Evolutionary conservation across 2,329 filamentous ascomycete species (phyloP).

Genomic region (Ascochyta viciae-villosae): DNA sequence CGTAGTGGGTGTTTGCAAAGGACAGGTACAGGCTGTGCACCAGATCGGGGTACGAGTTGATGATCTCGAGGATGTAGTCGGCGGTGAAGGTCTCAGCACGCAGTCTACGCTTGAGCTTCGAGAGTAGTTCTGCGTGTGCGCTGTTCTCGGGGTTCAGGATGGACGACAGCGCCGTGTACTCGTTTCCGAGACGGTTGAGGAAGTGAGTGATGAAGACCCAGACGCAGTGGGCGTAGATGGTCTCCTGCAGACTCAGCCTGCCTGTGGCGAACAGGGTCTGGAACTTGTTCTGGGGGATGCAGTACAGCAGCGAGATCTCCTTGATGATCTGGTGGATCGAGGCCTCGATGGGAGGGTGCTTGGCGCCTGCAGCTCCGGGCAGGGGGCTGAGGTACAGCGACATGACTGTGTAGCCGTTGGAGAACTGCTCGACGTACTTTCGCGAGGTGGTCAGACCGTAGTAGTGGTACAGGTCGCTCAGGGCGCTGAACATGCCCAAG

Average conservation of each 20-base stretch:
- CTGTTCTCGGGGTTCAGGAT: conserved; percentile 83
- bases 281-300: conserved; percentile 96
- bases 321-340: conserved; percentile 99
- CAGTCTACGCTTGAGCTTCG: conserved; percentile 93
- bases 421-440: conserved; percentile 98
- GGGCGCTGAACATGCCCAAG: conserved; percentile 89
- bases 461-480: conserved; percentile 98
- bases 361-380: conserved; percentile 53
- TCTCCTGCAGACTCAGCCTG: conserved; percentile 90
- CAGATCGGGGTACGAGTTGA: conserved; percentile 85
- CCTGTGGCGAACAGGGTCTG: conserved; percentile 87
- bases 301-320: conserved; percentile 96
- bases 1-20: conserved; percentile 87
- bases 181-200: conserved; percentile 89
- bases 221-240: conserved; percentile 94
- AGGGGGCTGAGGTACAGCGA: conserved; percentile 88
- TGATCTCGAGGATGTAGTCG: conserved; percentile 98
- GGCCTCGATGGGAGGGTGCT: conserved; percentile 82
- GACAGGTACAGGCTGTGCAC: conserved; percentile 88
- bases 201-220: conserved; percentile 99
- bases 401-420: conserved; percentile 97
- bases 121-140: conserved; percentile 83
- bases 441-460: conserved; percentile 95
- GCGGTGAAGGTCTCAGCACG: conserved; percentile 97
- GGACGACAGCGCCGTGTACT: conserved; percentile 86